These are phyloP conservation scores for Phytopythium delawarense DNA, from an alignment of 352 stramenopile species.

Conservation along the genomic window DNA sequence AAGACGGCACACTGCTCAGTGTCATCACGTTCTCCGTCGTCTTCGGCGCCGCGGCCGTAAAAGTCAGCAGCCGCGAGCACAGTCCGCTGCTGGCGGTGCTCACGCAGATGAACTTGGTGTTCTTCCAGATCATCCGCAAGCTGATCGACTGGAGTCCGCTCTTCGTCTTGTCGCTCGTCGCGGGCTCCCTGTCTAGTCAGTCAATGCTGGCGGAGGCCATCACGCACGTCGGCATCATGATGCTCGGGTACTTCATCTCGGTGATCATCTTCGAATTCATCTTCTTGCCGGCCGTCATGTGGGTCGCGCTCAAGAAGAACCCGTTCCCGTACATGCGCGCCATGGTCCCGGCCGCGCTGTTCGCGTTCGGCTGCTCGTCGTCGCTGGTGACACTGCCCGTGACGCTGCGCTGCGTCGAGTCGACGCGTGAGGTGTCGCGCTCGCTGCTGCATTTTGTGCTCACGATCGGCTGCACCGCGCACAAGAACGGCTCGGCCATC, in stretches of 20 bases:
- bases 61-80: constrained; percentile 41
- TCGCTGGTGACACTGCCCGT: constrained; percentile 65
- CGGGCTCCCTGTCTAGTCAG: constrained; percentile 51
- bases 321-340: constrained; percentile 56
- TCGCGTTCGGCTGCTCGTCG: constrained; percentile 62
- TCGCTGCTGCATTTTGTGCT: constrained; percentile 60
- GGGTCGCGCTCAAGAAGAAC: constrained; percentile 37
- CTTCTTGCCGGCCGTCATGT: constrained; percentile 54
- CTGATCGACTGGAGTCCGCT: constrained; percentile 66
- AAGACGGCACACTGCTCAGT: constrained; percentile 12
- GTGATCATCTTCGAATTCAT: constrained; percentile 46
- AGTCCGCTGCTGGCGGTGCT: constrained; percentile 55
- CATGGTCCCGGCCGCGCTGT: constrained; percentile 59
- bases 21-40: constrained; percentile 16
- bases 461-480: constrained; percentile 60
- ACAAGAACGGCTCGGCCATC: constrained; percentile 79
- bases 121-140: constrained; percentile 61
- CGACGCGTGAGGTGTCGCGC: constrained; percentile 50
- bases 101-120: constrained; percentile 72
- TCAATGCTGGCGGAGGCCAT: constrained; percentile 34
- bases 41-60: constrained; percentile 21
- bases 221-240: constrained; percentile 49
- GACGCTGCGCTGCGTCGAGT: constrained; percentile 64
- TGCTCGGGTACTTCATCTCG: constrained; percentile 47
- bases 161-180: constrained; percentile 63